These are phyloP conservation scores for Actinomortierella ambigua DNA, from an alignment of 371 early-diverging fungal genomes.

Conservation along the genomic window DNA sequence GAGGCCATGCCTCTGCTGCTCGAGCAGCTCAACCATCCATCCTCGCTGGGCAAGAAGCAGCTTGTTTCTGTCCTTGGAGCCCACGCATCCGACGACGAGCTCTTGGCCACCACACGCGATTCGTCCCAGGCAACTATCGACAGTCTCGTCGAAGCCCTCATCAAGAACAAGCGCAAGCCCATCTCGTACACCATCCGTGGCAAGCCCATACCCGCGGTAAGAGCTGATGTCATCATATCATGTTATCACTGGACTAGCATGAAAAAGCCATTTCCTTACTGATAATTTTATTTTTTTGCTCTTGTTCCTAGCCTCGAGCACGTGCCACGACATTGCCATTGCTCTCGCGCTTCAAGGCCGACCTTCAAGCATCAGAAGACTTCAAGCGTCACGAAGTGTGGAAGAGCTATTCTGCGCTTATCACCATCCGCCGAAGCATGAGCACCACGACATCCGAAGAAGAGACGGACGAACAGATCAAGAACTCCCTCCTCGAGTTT, in stretches of 20 bases:
- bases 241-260: not conserved
- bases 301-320: not conserved
- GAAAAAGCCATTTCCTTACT: not conserved
- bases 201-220: conserved; percentile 11
- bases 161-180: conserved; percentile 19
- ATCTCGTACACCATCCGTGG: conserved; percentile 21
- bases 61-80: conserved; percentile 19
- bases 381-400: conserved; percentile 33
- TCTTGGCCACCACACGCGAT: conserved; percentile 11
- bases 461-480: conserved; percentile 26
- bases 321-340: not conserved
- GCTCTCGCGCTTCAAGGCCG: conserved; percentile 20
- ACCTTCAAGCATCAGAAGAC: conserved; percentile 24
- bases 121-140: conserved; percentile 30
- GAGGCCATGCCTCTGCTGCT: conserved; percentile 20
- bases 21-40: conserved; percentile 22
- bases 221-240: not conserved
- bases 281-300: not conserved
- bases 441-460: conserved; percentile 11
- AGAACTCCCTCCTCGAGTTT: conserved; percentile 20
- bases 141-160: conserved; percentile 20
- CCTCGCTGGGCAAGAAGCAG: conserved; percentile 23
- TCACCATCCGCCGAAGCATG: conserved; percentile 17
- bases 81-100: conserved; percentile 29
- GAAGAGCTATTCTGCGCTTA: conserved; percentile 4